Conservation (phyloP, 2,329 filamentous ascomycete genomes). For the Daldinia eschscholtzii region DNA sequence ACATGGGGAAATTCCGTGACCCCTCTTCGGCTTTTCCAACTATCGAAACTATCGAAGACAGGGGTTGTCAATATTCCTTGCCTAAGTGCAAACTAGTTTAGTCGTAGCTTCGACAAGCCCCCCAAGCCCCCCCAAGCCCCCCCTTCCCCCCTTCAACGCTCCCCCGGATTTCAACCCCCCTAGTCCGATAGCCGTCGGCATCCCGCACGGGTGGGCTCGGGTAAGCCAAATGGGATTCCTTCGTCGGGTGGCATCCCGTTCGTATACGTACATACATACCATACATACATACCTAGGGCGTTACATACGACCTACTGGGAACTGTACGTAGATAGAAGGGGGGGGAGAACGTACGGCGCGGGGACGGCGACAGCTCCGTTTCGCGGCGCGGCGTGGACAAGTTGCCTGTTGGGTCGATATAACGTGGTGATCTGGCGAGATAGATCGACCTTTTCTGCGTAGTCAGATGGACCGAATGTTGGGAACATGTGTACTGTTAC, state of each 20-base stretch:
- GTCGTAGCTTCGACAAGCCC: background rate
- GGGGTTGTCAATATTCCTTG: background rate
- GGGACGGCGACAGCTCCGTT: background rate
- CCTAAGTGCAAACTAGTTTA: background rate
- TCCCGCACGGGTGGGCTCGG: slow-evolving; percentile 11
- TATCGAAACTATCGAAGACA: background rate
- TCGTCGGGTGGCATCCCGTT: background rate
- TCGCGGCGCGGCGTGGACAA: background rate
- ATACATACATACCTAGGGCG: too few relatives aligned
- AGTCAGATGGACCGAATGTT: background rate
- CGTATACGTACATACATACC: background rate
- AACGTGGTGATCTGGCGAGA: slow-evolving; percentile 10
- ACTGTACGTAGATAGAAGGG: background rate
- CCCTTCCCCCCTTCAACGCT: background rate
- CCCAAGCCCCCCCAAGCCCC: too few relatives aligned
- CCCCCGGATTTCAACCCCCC: slow-evolving; percentile 6
- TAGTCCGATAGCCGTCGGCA: slow-evolving; percentile 10
- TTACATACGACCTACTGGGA: slow-evolving; percentile 1
- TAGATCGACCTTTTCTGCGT: slow-evolving; percentile 5
- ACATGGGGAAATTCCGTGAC: slow-evolving; percentile 6
- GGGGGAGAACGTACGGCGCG: background rate
- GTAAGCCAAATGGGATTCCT: slow-evolving; percentile 2
- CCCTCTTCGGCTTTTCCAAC: background rate
- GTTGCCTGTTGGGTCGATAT: slow-evolving; percentile 1
- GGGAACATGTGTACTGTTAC: background rate